These are phyloP conservation scores for Cladosporium sp. DNA, from an alignment of 2,329 filamentous ascomycete genomes.

Conservation along the genomic window DNA sequence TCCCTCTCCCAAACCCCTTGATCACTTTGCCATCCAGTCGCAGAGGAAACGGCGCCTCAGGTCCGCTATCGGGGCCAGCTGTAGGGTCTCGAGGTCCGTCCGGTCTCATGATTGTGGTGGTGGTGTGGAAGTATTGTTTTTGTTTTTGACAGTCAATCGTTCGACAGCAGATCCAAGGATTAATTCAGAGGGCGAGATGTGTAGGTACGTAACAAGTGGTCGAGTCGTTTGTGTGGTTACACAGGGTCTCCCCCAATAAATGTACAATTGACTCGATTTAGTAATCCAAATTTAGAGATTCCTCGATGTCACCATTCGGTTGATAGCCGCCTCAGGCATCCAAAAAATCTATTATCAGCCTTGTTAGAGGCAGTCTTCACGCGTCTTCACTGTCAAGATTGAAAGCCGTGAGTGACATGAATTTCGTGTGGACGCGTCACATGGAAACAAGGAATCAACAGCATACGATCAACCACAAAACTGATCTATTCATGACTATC, in stretches of 20 bases:
- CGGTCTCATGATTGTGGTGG: constrained; percentile 36
- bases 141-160: not conserved
- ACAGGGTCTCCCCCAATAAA: not conserved
- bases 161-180: not conserved
- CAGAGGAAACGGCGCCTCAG: constrained; percentile 77
- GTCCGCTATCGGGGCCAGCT: constrained; percentile 72
- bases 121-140: not conserved
- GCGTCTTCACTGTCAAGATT: not conserved
- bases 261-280: not conserved
- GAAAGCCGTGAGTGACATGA: not conserved
- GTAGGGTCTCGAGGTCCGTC: constrained; percentile 64
- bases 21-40: constrained; percentile 84
- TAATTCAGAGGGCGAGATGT: not conserved
- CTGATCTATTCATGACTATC: constrained; percentile 1
- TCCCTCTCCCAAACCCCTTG: constrained; percentile 89
- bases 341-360: not conserved
- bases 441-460: no score
- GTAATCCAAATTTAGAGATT: constrained; percentile 3
- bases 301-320: constrained; percentile 6
- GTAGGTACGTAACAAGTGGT: not conserved
- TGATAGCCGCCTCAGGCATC: constrained; percentile 1
- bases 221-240: constrained; percentile 2
- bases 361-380: not conserved
- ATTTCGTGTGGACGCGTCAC: no score
- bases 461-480: not conserved